phyloP scores from a whole-genome alignment of 1,284 basidiomycete genomes.

The Heterobasidion parviporum region DNA sequence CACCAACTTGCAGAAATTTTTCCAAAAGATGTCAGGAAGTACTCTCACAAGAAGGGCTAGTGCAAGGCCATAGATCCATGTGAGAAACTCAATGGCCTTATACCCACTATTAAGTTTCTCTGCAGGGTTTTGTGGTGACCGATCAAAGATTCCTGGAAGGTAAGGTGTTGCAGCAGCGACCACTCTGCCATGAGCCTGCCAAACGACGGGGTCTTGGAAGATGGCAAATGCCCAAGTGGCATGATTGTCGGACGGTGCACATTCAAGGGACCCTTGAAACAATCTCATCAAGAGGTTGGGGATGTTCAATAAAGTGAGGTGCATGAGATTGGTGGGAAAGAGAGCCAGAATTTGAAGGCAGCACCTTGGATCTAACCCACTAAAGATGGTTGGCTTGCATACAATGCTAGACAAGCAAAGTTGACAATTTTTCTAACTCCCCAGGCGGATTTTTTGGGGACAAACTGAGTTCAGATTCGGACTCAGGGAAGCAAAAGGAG shows the following conservation, averaged over 20 bases:
- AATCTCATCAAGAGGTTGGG: conserved; percentile 21
- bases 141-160: conserved; percentile 24
- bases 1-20: conserved; percentile 13
- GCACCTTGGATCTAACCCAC: no score
- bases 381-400: no score
- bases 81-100: conserved; percentile 7
- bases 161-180: conserved; percentile 19
- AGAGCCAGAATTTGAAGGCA: conserved; percentile 16
- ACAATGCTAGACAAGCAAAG: no score
- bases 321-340: conserved; percentile 29
- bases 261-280: conserved; percentile 21
- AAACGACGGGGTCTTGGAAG: conserved; percentile 13
- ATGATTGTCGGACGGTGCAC: conserved; percentile 11
- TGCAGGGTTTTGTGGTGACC: conserved; percentile 15
- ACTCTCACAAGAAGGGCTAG: conserved; percentile 6
- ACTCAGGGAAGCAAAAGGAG: no score
- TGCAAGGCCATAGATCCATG: conserved; percentile 6
- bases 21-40: conserved; percentile 10
- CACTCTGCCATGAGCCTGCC: conserved; percentile 20
- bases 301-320: conserved; percentile 21
- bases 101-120: background rate
- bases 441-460: no score
- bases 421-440: no score
- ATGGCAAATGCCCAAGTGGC: conserved; percentile 25
- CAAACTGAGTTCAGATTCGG: no score